A percentile compares a stretch with the other conserved stretches of the same genome.
Conservation (phyloP, 2,329 filamentous ascomycete species). For the Pyricularia sp. region DNA sequence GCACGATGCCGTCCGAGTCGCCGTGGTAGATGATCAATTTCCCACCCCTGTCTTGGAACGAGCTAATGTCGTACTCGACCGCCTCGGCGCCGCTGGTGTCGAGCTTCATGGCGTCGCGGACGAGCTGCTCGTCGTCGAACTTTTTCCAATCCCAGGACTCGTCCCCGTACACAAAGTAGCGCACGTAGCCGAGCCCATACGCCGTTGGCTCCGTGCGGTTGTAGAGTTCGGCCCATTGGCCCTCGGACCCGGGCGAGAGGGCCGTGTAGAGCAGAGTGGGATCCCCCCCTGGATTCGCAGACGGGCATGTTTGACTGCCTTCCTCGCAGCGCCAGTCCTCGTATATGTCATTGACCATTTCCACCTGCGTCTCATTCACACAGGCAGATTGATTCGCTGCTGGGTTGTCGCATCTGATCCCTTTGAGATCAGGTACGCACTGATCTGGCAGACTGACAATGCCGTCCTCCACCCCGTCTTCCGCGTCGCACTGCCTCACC, state of each 20-base stretch:
- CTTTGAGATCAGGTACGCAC: constrained; percentile 28
- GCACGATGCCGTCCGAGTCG: constrained; percentile 25
- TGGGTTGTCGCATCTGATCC: constrained; percentile 26
- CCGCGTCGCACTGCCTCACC: constrained; percentile 34
- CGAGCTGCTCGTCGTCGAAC: constrained; percentile 24
- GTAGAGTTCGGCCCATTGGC: constrained; percentile 14
- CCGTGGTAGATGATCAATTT: constrained; percentile 34
- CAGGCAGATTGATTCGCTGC: constrained; percentile 16
- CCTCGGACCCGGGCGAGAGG: constrained; percentile 35
- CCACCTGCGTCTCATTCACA: constrained; percentile 8
- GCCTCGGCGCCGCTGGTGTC: constrained; percentile 21
- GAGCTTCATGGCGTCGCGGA: constrained; percentile 14
- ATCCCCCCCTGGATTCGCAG: constrained; percentile 1
- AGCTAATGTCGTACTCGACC: constrained; percentile 16
- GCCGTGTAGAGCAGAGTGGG: constrained; percentile 25
- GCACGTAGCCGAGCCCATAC: constrained; percentile 18
- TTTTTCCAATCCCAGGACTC: constrained; percentile 19
- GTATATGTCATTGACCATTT: constrained; percentile 8
- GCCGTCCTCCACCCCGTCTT: constrained; percentile 36
- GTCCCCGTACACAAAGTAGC: constrained; percentile 19
- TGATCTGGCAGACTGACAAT: constrained; percentile 33
- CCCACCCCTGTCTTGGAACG: constrained; percentile 23
- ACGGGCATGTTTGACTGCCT: not conserved
- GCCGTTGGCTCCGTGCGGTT: constrained; percentile 10
- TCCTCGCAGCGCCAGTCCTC: constrained; percentile 3